Evolutionary conservation across 2,329 filamentous ascomycete genomes (phyloP), one percentile per base, ranked within the genome.

Genomic region (Alternaria conjuncta): DNA sequence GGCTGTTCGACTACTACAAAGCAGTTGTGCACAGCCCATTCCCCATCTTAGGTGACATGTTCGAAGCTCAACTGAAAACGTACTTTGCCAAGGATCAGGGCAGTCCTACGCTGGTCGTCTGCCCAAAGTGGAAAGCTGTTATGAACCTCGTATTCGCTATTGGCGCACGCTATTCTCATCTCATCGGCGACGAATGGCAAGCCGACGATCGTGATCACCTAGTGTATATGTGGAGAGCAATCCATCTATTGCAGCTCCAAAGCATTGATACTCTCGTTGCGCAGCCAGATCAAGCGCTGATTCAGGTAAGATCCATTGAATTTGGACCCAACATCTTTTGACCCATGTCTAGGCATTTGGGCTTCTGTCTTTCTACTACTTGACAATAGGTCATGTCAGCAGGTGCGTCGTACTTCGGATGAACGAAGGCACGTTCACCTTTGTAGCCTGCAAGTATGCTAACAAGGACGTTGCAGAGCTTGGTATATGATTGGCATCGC

Each of bases 91-190:
- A 13, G n/a, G 20, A 62, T 45, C 46, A 61, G 20, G 26, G 21
- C n/a, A 20, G 55, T 28, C 25, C 49, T 36, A 43, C 53, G 51
- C 21, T 15, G 21, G 23, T 26, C 8, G 59, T 56, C 21, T 80
- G 78, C n/a, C 36, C 55, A n/a, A 65, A 57, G 15, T 65, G 63
- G 79, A 70, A 73, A 9, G 76, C 75, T 11, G 72, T 77, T 15
- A 55, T 82, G 57, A 81, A 82, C 49, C 61, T 81, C 9, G 70
- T 82, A 7, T 79, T 81, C 47, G 80, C 80, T 18, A 78, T 82
- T 26, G 78, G 76, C 10, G 73, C 79, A n/a, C 71, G 75, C 51
- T 75, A 77, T 61, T 74, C 74, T 12, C 68, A 76, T 55, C 68
- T 79, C 44, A 65, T 63, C 10, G 59, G 71, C 44, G 70, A 71